Evolutionary conservation across 2,329 filamentous ascomycete genomes (phyloP).

Genomic region (Leptographium galeiforme): DNA sequence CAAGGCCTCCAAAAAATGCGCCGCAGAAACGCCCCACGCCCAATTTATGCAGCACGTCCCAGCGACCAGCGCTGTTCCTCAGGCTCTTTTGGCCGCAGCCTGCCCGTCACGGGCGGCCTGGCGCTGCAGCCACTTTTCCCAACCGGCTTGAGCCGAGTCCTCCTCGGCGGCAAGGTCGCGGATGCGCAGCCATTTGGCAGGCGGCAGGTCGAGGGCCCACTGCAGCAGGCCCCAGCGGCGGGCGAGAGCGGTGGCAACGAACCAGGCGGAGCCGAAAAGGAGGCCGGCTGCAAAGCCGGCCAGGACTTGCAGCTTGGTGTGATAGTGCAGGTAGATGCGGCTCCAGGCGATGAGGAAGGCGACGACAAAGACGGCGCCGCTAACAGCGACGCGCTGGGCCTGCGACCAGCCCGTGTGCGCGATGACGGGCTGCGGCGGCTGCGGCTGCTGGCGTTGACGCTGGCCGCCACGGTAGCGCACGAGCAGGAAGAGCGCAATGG

Average conservation of each 20-base stretch:
- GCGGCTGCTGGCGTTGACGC: neutral
- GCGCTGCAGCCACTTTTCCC: conserved; percentile 72
- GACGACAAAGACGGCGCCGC: conserved; percentile 41
- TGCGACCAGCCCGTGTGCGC: conserved; percentile 35
- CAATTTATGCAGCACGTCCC: neutral
- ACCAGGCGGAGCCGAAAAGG: conserved; percentile 66
- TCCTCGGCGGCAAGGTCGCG: conserved; percentile 79
- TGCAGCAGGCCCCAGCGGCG: conserved; percentile 56
- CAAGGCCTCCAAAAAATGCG: too few relatives aligned
- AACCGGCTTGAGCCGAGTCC: conserved; percentile 80
- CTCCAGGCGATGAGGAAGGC: conserved; percentile 65
- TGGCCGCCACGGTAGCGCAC: conserved; percentile 53
- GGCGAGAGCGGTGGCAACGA: conserved; percentile 51
- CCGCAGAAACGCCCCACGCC: too few relatives aligned
- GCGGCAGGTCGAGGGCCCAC: conserved; percentile 54
- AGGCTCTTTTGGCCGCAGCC: conserved; percentile 15
- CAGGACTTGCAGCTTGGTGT: conserved; percentile 78
- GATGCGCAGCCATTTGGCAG: conserved; percentile 55
- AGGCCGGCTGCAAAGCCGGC: conserved; percentile 62
- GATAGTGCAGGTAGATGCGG: conserved; percentile 83
- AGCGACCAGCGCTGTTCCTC: neutral
- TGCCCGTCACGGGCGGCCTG: conserved; percentile 18
- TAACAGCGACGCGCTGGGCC: conserved; percentile 42
- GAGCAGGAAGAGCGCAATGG: conserved; percentile 71
- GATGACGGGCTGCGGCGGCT: neutral